Percentiles rank a stretch among this genome's conserved stretches.
Conservation (phyloP, 2,329 filamentous ascomycete species). For the Diaporthe humulicola region DNA sequence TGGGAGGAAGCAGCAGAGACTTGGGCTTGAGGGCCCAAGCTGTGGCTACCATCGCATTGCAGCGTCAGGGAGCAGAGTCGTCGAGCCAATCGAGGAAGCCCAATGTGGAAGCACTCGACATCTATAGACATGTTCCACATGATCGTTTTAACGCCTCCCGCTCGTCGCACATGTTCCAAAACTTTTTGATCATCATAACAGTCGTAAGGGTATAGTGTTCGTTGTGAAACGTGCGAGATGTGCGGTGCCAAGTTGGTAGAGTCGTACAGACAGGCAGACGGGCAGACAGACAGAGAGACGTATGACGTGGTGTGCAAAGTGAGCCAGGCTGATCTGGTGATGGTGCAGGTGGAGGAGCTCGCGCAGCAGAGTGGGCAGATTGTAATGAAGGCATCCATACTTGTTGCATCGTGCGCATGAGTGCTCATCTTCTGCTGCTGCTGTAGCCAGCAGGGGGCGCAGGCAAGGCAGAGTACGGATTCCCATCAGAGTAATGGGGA, state of each 20-base stretch:
- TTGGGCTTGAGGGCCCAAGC: not conserved
- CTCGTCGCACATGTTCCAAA: constrained; percentile 19
- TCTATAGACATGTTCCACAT: constrained; percentile 1
- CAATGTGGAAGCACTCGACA: constrained; percentile 32
- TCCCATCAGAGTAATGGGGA: constrained; percentile 61
- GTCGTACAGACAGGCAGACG: not conserved
- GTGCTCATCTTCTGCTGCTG: constrained; percentile 53
- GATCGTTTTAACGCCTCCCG: constrained; percentile 25
- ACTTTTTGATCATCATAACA: constrained; percentile 33
- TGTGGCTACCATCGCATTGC: constrained; percentile 30
- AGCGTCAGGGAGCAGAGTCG: constrained; percentile 32
- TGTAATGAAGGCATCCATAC: constrained; percentile 30
- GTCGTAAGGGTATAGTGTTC: constrained; percentile 28
- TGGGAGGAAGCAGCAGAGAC: not conserved
- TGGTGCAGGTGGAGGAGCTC: not conserved
- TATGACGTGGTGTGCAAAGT: constrained; percentile 1
- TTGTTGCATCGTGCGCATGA: constrained; percentile 32
- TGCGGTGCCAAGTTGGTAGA: constrained; percentile 10
- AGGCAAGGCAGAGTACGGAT: constrained; percentile 60
- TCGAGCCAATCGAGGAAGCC: constrained; percentile 35
- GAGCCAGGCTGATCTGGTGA: not conserved
- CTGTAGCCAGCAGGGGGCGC: constrained; percentile 55
- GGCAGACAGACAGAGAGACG: not conserved
- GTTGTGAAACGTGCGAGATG: not conserved
- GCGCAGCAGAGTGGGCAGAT: constrained; percentile 23